Evolutionary conservation across 1,284 basidiomycete species (phyloP), one percentile per base, ranked within the genome.

Genomic region (Sphaerobolus stellatus): DNA sequence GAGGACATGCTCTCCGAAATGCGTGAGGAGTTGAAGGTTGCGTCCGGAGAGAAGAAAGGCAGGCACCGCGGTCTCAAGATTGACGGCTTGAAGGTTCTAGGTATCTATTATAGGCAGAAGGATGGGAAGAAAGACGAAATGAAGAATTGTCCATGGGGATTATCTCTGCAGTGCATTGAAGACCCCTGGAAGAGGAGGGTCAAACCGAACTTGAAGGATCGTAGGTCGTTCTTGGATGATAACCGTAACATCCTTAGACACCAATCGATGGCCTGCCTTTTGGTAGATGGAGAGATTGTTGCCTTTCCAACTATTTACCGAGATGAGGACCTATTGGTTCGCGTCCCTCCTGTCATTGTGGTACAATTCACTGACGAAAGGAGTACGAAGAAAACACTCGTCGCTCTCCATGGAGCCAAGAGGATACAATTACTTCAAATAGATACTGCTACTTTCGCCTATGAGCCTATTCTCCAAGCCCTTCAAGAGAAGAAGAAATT

Each of bases 1-100:
- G 85, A 86, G 60, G 85, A 87, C 52, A 83, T 87, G 80, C 57
- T 86, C 2, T 71, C 77, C 58, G 83, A 87, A 60, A 73, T 87
- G 63, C 73, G 75, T 24, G 85, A 87, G 20, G 84, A 86, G 58
- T 59, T 85, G 5, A 71, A 76, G 45, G 70, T 77, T 14, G 72
- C 70, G 1, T 57, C 70, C 2, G 69, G 70, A 66, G 82, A 80
- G 63, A 77, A 77, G 54, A 43, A 52, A 45, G 78, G 79, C 0
- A 59, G 66, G 9, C 72, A 70, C 45, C 70, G 77, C 3, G 77
- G 78, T 0, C 57, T 76, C 3, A 63, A 71, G 22, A 59, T 83
- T 3, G 67, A 78, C 13, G 73, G 71, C 0, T 61, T 85, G 9
- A 47, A 53, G 2, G 56, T 79, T 2, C 46, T 63, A 4, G 75